Evolutionary conservation across 2,329 filamentous ascomycete genomes (phyloP).

Genomic region (Xylariaceae sp.): DNA sequence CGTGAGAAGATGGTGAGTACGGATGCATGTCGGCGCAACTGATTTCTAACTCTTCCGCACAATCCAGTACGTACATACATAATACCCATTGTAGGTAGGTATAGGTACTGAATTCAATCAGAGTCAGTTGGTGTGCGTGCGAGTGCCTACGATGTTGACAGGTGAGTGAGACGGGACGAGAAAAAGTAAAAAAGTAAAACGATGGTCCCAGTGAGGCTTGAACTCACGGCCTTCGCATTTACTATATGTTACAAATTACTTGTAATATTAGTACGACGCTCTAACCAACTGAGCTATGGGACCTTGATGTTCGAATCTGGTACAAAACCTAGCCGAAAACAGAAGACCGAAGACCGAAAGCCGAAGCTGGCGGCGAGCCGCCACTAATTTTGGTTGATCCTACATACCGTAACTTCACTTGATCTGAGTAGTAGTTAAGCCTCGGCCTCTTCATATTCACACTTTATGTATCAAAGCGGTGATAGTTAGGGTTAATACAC

Average conservation of each 20-base stretch:
- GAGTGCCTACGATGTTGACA: no score
- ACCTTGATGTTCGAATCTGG: not conserved
- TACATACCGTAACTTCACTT: not conserved
- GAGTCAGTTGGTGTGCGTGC: no score
- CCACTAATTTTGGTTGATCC: not conserved
- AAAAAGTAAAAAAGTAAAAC: not conserved
- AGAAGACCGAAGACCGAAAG: not conserved
- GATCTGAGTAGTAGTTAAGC: no score
- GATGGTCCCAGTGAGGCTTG: constrained; percentile 2
- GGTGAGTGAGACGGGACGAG: not conserved
- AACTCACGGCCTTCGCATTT: constrained; percentile 3
- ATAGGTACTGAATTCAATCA: no score
- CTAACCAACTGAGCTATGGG: constrained; percentile 3
- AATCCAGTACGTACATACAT: no score
- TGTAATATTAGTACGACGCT: constrained; percentile 2
- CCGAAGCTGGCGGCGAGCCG: not conserved
- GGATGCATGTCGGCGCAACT: no score
- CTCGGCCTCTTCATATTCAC: no score
- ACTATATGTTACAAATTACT: not conserved
- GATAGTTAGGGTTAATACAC: no score
- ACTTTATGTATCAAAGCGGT: no score
- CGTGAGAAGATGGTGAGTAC: no score
- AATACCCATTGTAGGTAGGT: no score
- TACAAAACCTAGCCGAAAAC: not conserved
- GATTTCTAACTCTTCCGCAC: no score